Percentiles rank a stretch among this genome's conserved stretches.
These are phyloP conservation scores for Rhizopogon sp. DNA, from an alignment of 768 basidiomycete species.

Conservation along the genomic window DNA sequence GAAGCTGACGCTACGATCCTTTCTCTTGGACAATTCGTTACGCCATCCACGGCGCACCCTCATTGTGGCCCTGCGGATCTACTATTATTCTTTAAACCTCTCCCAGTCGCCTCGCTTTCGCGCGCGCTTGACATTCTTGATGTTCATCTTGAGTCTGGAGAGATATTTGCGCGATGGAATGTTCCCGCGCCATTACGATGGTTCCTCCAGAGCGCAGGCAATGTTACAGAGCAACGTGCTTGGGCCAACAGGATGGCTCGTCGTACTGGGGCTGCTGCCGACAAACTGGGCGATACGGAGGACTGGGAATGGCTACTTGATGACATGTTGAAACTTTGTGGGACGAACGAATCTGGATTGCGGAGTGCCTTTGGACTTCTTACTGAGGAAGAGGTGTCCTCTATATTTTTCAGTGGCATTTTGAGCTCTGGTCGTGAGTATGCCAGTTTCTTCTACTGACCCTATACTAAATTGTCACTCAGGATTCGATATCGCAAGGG, in stretches of 20 bases:
- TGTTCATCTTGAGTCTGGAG: conserved; percentile 90
- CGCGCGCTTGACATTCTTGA: conserved; percentile 87
- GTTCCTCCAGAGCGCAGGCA: conserved; percentile 75
- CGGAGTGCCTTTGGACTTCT: conserved; percentile 81
- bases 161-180: conserved; percentile 86
- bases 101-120: conserved; percentile 71
- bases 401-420: conserved; percentile 84
- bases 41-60: conserved; percentile 61
- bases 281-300: conserved; percentile 51
- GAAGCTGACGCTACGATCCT: conserved; percentile 77
- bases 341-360: conserved; percentile 54
- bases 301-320: conserved; percentile 88
- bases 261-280: conserved; percentile 51
- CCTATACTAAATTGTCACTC: conserved; percentile 7
- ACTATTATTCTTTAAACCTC: conserved; percentile 75
- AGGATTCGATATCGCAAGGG: conserved; percentile 69
- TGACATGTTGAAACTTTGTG: conserved; percentile 83
- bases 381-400: conserved; percentile 60
- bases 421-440: conserved; percentile 84
- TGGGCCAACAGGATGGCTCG: conserved; percentile 87
- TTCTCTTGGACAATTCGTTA: conserved; percentile 76
- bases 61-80: conserved; percentile 63
- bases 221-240: conserved; percentile 66
- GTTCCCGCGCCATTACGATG: conserved; percentile 81
- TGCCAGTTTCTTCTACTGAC: conserved; percentile 1